A percentile compares a stretch with the other conserved stretches of the same genome.
Evolutionary conservation across 1,284 basidiomycete species (phyloP).

Genomic region (Rhodofomes roseus): DNA sequence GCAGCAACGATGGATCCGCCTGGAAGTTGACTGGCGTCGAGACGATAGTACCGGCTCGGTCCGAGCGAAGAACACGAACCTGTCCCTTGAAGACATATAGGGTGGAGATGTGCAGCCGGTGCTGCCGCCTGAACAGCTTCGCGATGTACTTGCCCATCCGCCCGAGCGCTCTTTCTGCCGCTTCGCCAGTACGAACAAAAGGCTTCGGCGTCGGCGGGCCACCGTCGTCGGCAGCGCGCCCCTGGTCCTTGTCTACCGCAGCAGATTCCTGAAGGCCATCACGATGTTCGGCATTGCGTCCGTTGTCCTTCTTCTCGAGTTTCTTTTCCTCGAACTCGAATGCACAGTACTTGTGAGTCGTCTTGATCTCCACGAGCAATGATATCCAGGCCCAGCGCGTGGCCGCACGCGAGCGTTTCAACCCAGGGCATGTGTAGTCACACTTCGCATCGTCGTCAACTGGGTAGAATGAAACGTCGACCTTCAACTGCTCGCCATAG

Average conservation of each 20-base stretch:
- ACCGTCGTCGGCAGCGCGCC: background rate
- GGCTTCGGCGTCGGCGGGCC: background rate
- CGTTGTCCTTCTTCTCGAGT: background rate
- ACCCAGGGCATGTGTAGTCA: background rate
- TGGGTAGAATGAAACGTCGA: background rate
- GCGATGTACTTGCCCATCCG: background rate
- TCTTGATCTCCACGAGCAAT: background rate
- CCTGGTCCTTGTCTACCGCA: background rate
- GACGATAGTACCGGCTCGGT: constrained; percentile 15
- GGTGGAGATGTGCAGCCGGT: constrained; percentile 9
- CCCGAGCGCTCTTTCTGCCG: background rate
- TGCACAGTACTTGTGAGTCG: background rate
- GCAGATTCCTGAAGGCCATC: too few species aligned
- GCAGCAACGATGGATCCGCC: constrained; percentile 3
- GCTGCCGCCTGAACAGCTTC: constrained; percentile 8
- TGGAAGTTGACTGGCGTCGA: constrained; percentile 12
- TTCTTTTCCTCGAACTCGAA: background rate
- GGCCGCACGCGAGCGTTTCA: too few species aligned
- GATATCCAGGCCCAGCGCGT: background rate
- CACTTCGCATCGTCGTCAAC: background rate
- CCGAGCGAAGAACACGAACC: constrained; percentile 17
- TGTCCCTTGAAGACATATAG: constrained; percentile 9
- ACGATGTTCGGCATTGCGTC: background rate
- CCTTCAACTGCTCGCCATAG: background rate
- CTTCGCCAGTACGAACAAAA: background rate